phyloP scores from a whole-genome alignment of 192 early-diverging fungal genomes.

The Entrophospora sp. region DNA sequence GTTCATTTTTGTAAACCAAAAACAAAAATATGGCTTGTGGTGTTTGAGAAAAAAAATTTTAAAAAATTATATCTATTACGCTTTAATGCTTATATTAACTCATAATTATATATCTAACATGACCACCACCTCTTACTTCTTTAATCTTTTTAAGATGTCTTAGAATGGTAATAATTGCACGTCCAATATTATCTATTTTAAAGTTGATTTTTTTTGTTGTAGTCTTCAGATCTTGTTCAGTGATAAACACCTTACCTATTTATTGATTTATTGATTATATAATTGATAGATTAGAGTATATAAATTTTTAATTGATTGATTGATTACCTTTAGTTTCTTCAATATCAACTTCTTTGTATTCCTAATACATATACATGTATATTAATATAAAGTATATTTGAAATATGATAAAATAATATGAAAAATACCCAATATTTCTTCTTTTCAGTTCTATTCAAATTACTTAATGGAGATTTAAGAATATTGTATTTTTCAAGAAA shows the following conservation, averaged over 20 bases:
- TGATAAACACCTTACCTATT: conserved; percentile 8
- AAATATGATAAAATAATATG: neutral
- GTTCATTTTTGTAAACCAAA: no score
- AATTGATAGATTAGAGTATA: no score
- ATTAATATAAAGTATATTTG: no score
- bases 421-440: conserved; percentile 5
- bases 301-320: no score
- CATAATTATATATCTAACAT: neutral
- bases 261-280: no score
- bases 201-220: conserved; percentile 7
- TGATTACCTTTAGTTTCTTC: conserved; percentile 20
- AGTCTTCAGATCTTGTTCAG: conserved; percentile 5
- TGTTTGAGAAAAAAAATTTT: no score
- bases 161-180: neutral
- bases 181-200: conserved; percentile 3
- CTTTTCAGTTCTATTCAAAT: neutral
- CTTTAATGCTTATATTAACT: no score
- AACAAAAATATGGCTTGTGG: no score
- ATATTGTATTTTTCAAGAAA: conserved; percentile 2
- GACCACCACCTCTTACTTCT: conserved; percentile 12
- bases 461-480: neutral
- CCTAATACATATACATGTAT: no score
- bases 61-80: no score
- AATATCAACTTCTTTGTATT: conserved; percentile 4
- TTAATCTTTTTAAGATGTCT: conserved; percentile 9